Evolutionary conservation across 768 basidiomycete species (phyloP).

Genomic region (Pisolithus albus): DNA sequence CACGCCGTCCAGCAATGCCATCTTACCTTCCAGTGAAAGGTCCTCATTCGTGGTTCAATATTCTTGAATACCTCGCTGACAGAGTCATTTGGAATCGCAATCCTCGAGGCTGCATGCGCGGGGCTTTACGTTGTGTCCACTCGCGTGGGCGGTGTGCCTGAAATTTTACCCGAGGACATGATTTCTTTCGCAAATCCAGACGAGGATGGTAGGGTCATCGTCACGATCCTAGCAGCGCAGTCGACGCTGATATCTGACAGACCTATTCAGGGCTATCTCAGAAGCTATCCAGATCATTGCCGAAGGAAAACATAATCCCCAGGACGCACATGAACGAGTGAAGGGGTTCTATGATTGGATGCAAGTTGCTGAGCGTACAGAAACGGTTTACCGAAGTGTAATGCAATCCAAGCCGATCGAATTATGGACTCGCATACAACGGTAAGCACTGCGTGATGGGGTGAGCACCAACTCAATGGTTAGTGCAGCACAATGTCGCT

Average conservation of each 20-base stretch:
- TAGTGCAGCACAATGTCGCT: constrained; percentile 62
- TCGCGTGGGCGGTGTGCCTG: constrained; percentile 90
- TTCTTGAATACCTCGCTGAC: constrained; percentile 95
- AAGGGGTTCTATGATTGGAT: constrained; percentile 85
- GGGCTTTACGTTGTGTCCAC: constrained; percentile 94
- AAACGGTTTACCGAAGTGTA: constrained; percentile 72
- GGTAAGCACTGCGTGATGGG: constrained; percentile 39
- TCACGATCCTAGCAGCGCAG: background rate
- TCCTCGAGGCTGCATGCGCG: constrained; percentile 92
- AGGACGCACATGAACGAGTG: constrained; percentile 68
- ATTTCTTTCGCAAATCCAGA: constrained; percentile 93
- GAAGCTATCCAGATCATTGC: constrained; percentile 70
- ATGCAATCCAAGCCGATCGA: constrained; percentile 54
- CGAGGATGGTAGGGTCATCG: constrained; percentile 66
- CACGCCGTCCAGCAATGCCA: background rate
- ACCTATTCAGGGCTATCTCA: constrained; percentile 77
- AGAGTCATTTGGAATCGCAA: constrained; percentile 96
- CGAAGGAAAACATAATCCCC: constrained; percentile 64
- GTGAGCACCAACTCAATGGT: background rate
- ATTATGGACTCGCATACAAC: constrained; percentile 69
- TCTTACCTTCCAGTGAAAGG: constrained; percentile 35
- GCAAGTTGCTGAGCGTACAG: constrained; percentile 72
- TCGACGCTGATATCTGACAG: constrained; percentile 34
- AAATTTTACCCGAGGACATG: constrained; percentile 90
- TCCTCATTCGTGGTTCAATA: constrained; percentile 81